Conservation (phyloP, 177 flowering plant species). For the Telopea speciosissima region DNA sequence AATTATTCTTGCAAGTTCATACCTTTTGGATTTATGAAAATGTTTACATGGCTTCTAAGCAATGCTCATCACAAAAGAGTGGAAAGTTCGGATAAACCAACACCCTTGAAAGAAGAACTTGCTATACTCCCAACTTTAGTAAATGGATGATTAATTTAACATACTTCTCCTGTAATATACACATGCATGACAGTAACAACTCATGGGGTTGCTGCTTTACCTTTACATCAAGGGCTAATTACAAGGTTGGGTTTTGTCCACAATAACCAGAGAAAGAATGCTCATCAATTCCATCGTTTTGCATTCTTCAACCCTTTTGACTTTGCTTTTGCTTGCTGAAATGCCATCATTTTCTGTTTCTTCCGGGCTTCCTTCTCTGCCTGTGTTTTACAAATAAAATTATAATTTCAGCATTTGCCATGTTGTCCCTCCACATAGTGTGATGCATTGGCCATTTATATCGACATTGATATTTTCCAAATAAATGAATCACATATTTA, state of each 20-base stretch:
- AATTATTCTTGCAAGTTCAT: neutral
- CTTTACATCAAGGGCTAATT: neutral
- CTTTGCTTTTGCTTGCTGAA: conserved; percentile 83
- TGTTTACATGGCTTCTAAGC: neutral
- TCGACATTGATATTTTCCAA: neutral
- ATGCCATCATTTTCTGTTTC: conserved; percentile 81
- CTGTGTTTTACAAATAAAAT: conserved; percentile 25
- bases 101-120: neutral
- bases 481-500: conserved; percentile 12
- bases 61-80: neutral
- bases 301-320: conserved; percentile 79
- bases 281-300: conserved; percentile 82
- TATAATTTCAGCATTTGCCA: neutral
- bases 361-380: conserved; percentile 91
- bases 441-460: no score
- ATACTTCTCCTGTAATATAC: conserved; percentile 1
- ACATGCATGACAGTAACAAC: neutral
- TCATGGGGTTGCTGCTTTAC: neutral
- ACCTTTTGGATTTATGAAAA: neutral
- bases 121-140: neutral
- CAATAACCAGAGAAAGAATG: no score
- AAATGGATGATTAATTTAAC: neutral
- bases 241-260: neutral
- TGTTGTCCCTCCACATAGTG: neutral
- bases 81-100: neutral